Evolutionary conservation across 78 protist species (phyloP).

Genomic region (Cavenderia fasciculata): DNA sequence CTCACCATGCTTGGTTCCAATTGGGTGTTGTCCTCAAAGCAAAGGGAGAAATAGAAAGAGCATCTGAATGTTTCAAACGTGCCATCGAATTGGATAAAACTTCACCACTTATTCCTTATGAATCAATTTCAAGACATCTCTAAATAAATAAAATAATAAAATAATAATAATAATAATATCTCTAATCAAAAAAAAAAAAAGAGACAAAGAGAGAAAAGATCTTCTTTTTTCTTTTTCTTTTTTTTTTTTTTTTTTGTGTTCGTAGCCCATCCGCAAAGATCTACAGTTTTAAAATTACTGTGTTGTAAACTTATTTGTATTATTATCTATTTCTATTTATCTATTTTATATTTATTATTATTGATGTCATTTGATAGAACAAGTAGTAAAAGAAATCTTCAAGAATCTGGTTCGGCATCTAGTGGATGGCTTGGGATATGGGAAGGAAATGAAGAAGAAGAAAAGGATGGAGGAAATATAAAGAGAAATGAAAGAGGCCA

Average conservation of each 20-base stretch:
- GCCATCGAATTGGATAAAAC: slow-evolving; percentile 66
- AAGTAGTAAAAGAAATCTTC: no score
- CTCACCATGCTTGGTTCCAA: slow-evolving; percentile 73
- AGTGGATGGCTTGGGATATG: not conserved
- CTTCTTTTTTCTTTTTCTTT: no score
- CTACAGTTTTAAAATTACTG: not conserved
- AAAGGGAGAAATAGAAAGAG: slow-evolving; percentile 67
- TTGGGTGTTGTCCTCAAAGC: slow-evolving; percentile 56
- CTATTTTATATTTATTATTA: no score
- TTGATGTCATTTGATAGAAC: no score
- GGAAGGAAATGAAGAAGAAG: slow-evolving; percentile 5
- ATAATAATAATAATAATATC: not conserved
- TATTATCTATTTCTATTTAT: no score
- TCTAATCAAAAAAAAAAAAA: no score
- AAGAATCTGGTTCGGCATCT: no score
- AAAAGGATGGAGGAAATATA: slow-evolving; percentile 1
- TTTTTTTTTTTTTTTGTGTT: no score
- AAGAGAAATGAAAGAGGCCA: slow-evolving; percentile 9
- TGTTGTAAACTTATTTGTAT: not conserved
- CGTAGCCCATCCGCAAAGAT: not conserved
- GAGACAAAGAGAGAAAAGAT: no score
- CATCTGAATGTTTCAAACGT: slow-evolving; percentile 68
- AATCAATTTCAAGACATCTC: slow-evolving; percentile 55
- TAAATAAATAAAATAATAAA: not conserved
- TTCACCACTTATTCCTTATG: slow-evolving; percentile 59